Evolutionary conservation across 805 yeast genomes (phyloP), one percentile per base, ranked within the genome.

Genomic region (Candida multigemmis): DNA sequence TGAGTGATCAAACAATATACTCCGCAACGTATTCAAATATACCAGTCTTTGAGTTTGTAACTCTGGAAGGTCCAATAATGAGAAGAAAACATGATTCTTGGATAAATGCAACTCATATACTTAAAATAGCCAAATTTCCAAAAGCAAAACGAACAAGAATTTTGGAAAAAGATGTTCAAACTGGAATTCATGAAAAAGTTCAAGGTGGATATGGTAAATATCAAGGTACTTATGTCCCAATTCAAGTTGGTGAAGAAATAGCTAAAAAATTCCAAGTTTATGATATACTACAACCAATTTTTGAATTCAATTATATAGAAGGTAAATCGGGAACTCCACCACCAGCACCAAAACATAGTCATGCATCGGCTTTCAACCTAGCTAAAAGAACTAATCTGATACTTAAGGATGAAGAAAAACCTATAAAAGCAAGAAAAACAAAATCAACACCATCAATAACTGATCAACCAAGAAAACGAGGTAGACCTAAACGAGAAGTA

Each of bases 11-110:
- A 24, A 66, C 64, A 38, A 64, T 80, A 18, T 80, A 77, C 48
- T 77, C 85, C 2, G 80, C 81, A 22, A 77, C 82, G 14, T 79
- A 82, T 58, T 68, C 87, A 21, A 73, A 85, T 40, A 81, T 83
- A 28, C 82, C 91, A 8, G 68, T 61, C 37, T 61, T 61, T 39
- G 86, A 79, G 49, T 67, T 76, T 46, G 76, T 75, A 25, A 69
- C 82, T 22, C 62, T 71, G 18, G 83, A 77, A 27, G 78, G 79
- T 19, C 82, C 79, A 12, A 74, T 78, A 17, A 77, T 77, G 83
- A 60, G 83, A 28, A 58, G 86, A 25, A 61, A 70, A 24, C 48
- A 48, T 21, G 86, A 79, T 48, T 66, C 77, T 9, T 71, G 73
- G 60, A 68, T 79, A 37, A 79, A 79, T 46, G 85, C 83, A 12